phyloP scores from a whole-genome alignment of 495 filamentous ascomycete genomes.

The Staphylotrichum tortipilum region DNA sequence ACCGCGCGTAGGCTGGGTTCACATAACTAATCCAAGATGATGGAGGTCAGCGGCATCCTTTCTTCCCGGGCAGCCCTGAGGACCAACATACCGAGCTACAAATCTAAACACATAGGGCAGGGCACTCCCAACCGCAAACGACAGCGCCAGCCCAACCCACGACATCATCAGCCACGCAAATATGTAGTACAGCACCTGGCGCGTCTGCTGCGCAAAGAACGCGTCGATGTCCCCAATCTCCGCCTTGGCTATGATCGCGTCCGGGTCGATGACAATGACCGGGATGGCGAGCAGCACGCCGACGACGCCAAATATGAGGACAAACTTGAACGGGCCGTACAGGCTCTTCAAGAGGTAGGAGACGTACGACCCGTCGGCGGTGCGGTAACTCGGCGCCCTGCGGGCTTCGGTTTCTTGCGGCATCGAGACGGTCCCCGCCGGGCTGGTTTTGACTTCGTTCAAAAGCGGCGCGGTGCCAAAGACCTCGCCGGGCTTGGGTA shows the following conservation, averaged over 20 bases:
- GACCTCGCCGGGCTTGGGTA: neutral
- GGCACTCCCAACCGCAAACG: conserved; percentile 8
- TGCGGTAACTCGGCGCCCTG: neutral
- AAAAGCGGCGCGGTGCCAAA: neutral
- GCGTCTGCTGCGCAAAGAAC: conserved; percentile 2
- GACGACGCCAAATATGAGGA: conserved; percentile 9
- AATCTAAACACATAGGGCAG: conserved; percentile 24
- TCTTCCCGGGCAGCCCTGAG: too few relatives aligned
- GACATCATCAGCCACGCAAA: conserved; percentile 16
- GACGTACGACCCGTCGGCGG: conserved; percentile 2
- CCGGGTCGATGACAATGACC: conserved; percentile 6
- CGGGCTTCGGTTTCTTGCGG: neutral
- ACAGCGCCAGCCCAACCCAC: conserved; percentile 15
- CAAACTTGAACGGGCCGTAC: conserved; percentile 6
- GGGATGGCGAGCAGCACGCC: conserved; percentile 11
- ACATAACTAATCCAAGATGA: conserved; percentile 13
- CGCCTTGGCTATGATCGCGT: conserved; percentile 4
- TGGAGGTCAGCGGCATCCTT: neutral
- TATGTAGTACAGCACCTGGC: conserved; percentile 14
- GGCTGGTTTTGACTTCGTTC: neutral
- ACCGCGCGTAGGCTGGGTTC: conserved; percentile 22
- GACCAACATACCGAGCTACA: conserved; percentile 14
- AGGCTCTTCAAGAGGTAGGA: conserved; percentile 1
- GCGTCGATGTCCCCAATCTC: neutral
- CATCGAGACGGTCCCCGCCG: neutral